Evolutionary conservation across 345 rosid species (phyloP), one percentile per base, ranked within the genome.

Genomic region (Kandelia obovata): DNA sequence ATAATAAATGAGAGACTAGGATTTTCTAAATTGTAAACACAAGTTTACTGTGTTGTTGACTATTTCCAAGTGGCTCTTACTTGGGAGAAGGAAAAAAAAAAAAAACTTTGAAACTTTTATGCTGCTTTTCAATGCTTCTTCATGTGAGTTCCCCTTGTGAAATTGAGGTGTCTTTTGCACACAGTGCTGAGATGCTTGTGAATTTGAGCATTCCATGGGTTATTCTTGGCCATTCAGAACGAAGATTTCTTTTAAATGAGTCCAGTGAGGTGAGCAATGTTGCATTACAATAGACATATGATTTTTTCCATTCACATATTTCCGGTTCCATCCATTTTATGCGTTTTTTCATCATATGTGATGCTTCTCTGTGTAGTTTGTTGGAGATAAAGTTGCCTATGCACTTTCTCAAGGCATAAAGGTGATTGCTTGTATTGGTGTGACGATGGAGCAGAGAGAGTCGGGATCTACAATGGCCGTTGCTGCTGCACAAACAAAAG

Each of bases 371-470:
- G 11, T 84, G 79, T 76, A 87, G 89, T 87, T 89, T 80, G 89
- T 85, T 34, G 90, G 79, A 39, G 89, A 82, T 30, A 87, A 89
- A 68, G 90, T 85, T 10, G 84, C 84, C 17, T 83, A 83, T 66
- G 85, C 89, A 13, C 85, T 89, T 71, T 75, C 87, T 67, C 76
- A 68, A 78, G 90, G 92, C 67, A 62, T 89, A 66, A 85, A 85
- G 71, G 92, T 89, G 79, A 87, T 89, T 21, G 87, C 89, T 30
- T 89, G 92, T 70, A 56, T 89, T 53, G 92, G 90, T 20, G 92
- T 87, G 85, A 84, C 87, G 25, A 86, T 89, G 34, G 85, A 87
- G 82, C 88, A 87, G 76, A 83, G 87, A 63, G 92, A 89, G 73
- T 79, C 92, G 28, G 89, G 95, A 72, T 79, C 88, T 53, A 89